Base-by-base conservation (phyloP, 106 monocot species). In the Triglochin maritima region DNA sequence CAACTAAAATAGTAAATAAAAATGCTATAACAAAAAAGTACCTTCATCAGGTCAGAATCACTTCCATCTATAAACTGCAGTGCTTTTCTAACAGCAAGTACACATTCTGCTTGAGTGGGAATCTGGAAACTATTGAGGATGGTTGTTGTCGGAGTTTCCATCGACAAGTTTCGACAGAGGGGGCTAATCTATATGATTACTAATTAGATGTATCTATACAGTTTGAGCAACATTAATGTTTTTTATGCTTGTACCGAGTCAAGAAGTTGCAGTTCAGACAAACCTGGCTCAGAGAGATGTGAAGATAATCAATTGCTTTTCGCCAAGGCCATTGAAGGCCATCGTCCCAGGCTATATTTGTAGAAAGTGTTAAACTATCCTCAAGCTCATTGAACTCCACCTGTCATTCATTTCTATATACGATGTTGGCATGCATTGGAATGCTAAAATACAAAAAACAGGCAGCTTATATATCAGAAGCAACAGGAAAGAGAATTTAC, bases 271-370 rank as follows among this genome's bases (percentile, higher is more conserved):
- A 29, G n/a, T 29, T 29, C 29, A 29, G 29, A 56, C 50, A 46
- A 13, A 90, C 94, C 94, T 95, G 69, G 9, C 66, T 55, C 52
- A 95, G 47, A 65, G 90, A 80, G 45, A 61, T 57, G 76, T 76
- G 82, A 75, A 95, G 83, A 53, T 58, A 68, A 64, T 81, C 45
- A n/a, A 87, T 48, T 69, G 94, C 90, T 62, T 79, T 76, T 60
- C 81, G 65, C 94, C 94, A 95, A 54, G 94, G 75, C 77, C 84
- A 74, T 15, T 44, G 67, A 68, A 95, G 87, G 12, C 55, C 72
- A 49, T 87, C 73, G 59, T 95, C 94, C 94, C 94, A 95, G n/a
- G 90, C 90, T 66, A 95, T 83, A 50, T 82, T 95, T 63, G 79
- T 64, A 56, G 94, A 87, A 66, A 95, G 79, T 61, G 81, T 78